Evolutionary conservation across 805 yeast genomes (phyloP), one percentile per base, ranked within the genome.

Genomic region (Myxozyma geophila): DNA sequence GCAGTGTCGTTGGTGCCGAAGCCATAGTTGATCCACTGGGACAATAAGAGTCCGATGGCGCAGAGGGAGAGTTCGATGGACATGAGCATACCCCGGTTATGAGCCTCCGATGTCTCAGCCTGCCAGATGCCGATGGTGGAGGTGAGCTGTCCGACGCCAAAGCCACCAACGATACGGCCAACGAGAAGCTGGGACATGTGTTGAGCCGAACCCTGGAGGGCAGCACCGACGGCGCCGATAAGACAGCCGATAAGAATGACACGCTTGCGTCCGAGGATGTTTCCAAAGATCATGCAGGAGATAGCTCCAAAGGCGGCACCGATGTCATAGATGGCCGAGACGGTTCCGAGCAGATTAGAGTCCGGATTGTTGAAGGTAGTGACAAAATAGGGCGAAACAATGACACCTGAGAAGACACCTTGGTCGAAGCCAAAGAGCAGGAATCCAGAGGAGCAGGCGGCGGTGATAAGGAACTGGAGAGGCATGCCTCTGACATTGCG

Each of bases 61-160:
- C 88, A 85, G 48, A 87, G 82, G 33, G 88, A 82, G 59, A 92
- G 92, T 76, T 88, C 90, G 72, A 88, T 77, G 68, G 84, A 83
- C 60, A 88, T 90, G 68, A 87, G 77, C 69, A 82, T 78, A 69
- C 95, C 93, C 79, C 92, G 83, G 67, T 80, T 81, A 66, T 82
- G 84, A 8, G 90, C 83, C 63, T 82, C 83, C 43, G 91, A 83
- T 76, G 85, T 82, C 75, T 89, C 96, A 0, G 93, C 82, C 74
- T 87, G 92, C 86, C 90, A 89, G 67, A 87, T 87, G n/a, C 96
- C 95, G 63, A 88, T 87, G 39, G 92, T 87, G 21, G 92, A 85
- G 13, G 92, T 87, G 73, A 85, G 84, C 74, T 87, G 75, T 67
- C 95, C 95, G 65, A 86, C 87, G 71, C 95, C 96, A 50, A 88